Evolutionary conservation across 1,284 basidiomycete genomes (phyloP), one percentile per base, ranked within the genome.

Genomic region (Polyporus tsugae): DNA sequence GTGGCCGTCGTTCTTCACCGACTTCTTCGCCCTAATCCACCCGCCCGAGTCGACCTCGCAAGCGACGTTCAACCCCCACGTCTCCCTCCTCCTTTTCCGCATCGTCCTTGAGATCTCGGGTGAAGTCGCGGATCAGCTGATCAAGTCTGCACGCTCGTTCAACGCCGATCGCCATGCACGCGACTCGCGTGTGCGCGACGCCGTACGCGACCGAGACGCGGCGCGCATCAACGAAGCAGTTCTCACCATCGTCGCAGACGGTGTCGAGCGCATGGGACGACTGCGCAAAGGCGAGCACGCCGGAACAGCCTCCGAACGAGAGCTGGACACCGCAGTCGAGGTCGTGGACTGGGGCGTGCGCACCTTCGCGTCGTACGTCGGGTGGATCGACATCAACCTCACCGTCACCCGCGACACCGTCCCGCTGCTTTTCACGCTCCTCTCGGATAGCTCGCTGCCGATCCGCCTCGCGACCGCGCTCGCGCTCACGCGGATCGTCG

Each of bases 381-480:
- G 96, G 10, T 99, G 98, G 98, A 94, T 99, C 75, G 98, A 99
- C 78, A 97, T 99, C 76, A 95, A 95, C 75, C 85, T 99, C 67
- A 95, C 98, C 38, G 93, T 99, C 70, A 99, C 96, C 1, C 95
- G 94, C 29, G 90, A 89, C 11, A 96, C 96, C 0, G 90, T 99
- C 36, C 89, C 92, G 6, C 82, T 99, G 60, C 87, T 99, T 61
- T 97, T 96, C 80, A 90, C 87, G 53, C 86, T 98, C 36, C 88
- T 99, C 55, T 92, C 92, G n/a, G 93, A 96, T 75, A 80, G 86
- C 0, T 91, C 92, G 15, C 79, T 95, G 25, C 86, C 92, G 1
- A 91, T 98, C 72, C 93, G 97, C 42, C 84, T 95, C 19, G 93
- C 96, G 0, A 92, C 97, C 0, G 92, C 92, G 19, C 89, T 88